Evolutionary conservation across 1,284 basidiomycete species (phyloP).

Genomic region (Polyporus tsugae): DNA sequence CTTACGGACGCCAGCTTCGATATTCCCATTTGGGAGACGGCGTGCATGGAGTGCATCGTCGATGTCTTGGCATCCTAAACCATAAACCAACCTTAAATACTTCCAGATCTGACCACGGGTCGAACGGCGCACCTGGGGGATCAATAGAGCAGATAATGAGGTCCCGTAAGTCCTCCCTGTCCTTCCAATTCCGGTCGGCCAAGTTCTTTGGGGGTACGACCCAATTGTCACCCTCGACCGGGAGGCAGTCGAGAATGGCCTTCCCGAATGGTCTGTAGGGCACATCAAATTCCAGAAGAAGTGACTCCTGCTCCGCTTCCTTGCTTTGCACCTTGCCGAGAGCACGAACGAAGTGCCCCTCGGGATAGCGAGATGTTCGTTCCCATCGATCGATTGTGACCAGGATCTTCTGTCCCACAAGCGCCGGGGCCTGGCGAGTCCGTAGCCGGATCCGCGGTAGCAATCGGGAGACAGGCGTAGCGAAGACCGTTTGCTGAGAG

Average conservation of each 20-base stretch:
- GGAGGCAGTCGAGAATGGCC: slow-evolving; percentile 93
- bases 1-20: slow-evolving; percentile 98
- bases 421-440: slow-evolving; percentile 90
- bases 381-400: slow-evolving; percentile 97
- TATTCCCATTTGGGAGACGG: slow-evolving; percentile 90
- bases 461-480: slow-evolving; percentile 91
- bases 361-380: slow-evolving; percentile 88
- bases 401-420: slow-evolving; percentile 95
- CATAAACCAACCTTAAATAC: slow-evolving; percentile 6
- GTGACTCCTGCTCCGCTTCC: slow-evolving; percentile 95
- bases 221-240: slow-evolving; percentile 92
- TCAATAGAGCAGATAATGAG: slow-evolving; percentile 96
- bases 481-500: slow-evolving; percentile 93
- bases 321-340: slow-evolving; percentile 94
- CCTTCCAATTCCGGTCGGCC: slow-evolving; percentile 74
- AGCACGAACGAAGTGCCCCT: slow-evolving; percentile 96
- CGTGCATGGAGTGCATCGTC: slow-evolving; percentile 99
- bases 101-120: slow-evolving; percentile 4
- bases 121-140: slow-evolving; percentile 75
- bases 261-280: slow-evolving; percentile 97
- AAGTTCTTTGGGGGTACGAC: slow-evolving; percentile 85
- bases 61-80: slow-evolving; percentile 93
- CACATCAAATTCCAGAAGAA: slow-evolving; percentile 95
- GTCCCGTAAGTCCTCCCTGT: slow-evolving; percentile 89
- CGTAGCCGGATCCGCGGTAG: slow-evolving; percentile 95